phyloP scores from a whole-genome alignment of 768 basidiomycete genomes.

The Leccinum truebloodii region DNA sequence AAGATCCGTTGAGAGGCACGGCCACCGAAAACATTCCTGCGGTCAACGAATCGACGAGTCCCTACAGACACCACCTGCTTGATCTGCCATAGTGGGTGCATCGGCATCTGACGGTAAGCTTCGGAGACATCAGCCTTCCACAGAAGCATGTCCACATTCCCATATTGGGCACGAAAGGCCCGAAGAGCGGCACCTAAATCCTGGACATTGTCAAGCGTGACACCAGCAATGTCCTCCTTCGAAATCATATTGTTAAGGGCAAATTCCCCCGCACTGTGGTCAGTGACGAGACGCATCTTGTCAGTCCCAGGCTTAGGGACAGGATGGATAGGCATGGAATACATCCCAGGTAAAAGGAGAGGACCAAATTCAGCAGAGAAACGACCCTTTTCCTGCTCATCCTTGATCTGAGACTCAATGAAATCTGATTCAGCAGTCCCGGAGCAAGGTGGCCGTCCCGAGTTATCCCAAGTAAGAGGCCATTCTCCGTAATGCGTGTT shows the following conservation, averaged over 20 bases:
- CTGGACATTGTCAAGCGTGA: background rate
- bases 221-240: conserved; percentile 15
- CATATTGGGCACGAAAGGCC: fast-evolving
- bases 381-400: background rate
- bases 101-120: conserved; percentile 39
- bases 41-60: conserved; percentile 20
- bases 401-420: too few species aligned
- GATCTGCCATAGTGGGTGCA: conserved; percentile 43
- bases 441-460: too few species aligned
- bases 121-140: conserved; percentile 41
- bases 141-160: background rate
- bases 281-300: conserved; percentile 38
- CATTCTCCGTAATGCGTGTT: too few species aligned
- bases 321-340: conserved; percentile 37
- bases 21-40: conserved; percentile 28
- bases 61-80: conserved; percentile 36
- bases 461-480: too few species aligned
- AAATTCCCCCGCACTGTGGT: conserved; percentile 38
- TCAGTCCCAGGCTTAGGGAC: conserved; percentile 44
- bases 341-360: conserved; percentile 25
- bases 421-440: too few species aligned
- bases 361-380: background rate
- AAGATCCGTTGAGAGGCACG: conserved; percentile 26
- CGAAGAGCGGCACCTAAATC: conserved; percentile 14
- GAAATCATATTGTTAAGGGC: conserved; percentile 37